Percentiles rank a stretch among this genome's conserved stretches.
phyloP scores from a whole-genome alignment of 2,329 filamentous ascomycete species.

The Coniochaeta prunicola region DNA sequence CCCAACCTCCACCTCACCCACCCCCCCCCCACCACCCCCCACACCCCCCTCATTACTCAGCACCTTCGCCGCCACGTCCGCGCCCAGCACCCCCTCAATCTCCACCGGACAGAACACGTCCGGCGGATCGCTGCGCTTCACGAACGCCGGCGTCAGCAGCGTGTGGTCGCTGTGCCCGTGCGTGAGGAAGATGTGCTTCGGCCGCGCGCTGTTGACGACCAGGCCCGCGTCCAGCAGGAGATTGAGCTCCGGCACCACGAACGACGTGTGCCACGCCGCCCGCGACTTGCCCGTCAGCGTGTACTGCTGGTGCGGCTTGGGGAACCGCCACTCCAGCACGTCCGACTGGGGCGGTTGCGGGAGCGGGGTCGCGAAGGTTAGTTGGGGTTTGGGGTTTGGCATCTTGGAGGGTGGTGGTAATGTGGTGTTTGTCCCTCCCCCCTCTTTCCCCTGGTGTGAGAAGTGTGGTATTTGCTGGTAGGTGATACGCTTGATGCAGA shows the following conservation, averaged over 20 bases:
- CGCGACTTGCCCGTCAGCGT: constrained; percentile 38
- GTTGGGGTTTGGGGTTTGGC: not conserved
- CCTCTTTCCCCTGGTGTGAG: no score
- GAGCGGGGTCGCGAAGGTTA: constrained; percentile 33
- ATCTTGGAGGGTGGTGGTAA: no score
- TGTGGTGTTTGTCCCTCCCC: no score
- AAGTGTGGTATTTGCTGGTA: no score
- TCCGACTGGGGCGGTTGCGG: constrained; percentile 34
- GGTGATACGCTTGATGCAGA: no score
- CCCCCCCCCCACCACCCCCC: constrained; percentile 12
- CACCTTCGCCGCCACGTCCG: constrained; percentile 30
- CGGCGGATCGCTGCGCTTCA: constrained; percentile 34
- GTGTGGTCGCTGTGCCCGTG: constrained; percentile 42
- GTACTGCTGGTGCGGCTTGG: constrained; percentile 31
- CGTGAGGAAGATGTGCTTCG: constrained; percentile 42
- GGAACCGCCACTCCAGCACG: constrained; percentile 38
- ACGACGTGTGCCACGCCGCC: constrained; percentile 44
- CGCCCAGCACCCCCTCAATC: constrained; percentile 30
- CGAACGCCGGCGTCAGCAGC: constrained; percentile 33
- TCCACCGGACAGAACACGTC: constrained; percentile 36
- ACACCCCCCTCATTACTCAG: constrained; percentile 34
- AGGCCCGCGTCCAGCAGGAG: constrained; percentile 42
- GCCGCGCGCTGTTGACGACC: constrained; percentile 34
- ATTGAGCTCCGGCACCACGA: constrained; percentile 41
- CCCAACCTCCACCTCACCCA: constrained; percentile 12